Base-by-base conservation (phyloP, 768 basidiomycete species). In the Coprinopsis sp. region DNA sequence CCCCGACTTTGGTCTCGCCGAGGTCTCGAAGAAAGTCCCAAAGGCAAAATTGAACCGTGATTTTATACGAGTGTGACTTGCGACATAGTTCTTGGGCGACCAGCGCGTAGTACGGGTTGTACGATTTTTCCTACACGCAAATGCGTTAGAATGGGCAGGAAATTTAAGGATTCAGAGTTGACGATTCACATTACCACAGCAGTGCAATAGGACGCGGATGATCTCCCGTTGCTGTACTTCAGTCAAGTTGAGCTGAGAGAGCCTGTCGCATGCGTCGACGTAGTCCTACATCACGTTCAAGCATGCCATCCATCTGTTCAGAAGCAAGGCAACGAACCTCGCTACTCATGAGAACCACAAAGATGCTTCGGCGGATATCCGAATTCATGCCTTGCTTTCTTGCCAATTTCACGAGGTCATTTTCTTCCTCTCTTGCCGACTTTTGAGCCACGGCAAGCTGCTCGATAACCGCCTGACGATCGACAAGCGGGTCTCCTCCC, bases 381-480 rank as follows among this genome's bases (percentile, higher is more conserved):
- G 94, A 97, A 59, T 99, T 99, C 95, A 99, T 98, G 18, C 96
- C 96, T 62, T 99, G 96, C 60, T 83, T 86, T 54, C 81, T 76
- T 3, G 96, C 95, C n/a, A 98, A 74, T 55, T 83, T 85, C 30
- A 85, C 53, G 25, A 98, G 69, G 4, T 69, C 61, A 34, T 66
- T 71, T 23, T 59, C 56, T 3, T 59, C 56, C 33, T 67, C 66
- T 34, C n/a, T 46, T 33, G 31, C 48, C 16, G 33, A 62, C 62
- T 7, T 52, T 54, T 28, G 58, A 51, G 34, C 29, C 4, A 55
- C 38, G 3, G 59, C 50, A 2, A 51, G 38, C 27, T 61, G 62
- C 18, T 61, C 56, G 33, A 61, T 55, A 23, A 65, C 63, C 3
- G 65, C 72, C 47, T 78, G 77, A 34, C 74, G 78, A 46, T 97